These are phyloP conservation scores for Terfezia claveryi DNA, from an alignment of 495 filamentous ascomycete species.

Conservation along the genomic window DNA sequence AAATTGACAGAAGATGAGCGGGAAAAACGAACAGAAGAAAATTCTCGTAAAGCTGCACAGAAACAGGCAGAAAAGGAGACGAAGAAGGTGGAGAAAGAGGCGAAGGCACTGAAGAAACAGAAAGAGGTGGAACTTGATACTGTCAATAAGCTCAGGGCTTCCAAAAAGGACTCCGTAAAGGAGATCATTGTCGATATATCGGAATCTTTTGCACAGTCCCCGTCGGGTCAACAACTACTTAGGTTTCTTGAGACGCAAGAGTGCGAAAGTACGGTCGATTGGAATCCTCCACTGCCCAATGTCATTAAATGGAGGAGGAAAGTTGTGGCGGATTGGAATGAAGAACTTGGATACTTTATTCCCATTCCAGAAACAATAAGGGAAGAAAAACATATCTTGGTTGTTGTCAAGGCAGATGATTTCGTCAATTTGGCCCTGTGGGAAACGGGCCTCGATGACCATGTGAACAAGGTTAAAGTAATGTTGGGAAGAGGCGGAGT, in stretches of 20 bases:
- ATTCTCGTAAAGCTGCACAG: conserved; percentile 33
- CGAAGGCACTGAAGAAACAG: conserved; percentile 39
- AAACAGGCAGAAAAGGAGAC: conserved; percentile 27
- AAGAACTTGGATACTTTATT: conserved; percentile 40
- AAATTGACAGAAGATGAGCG: conserved; percentile 8
- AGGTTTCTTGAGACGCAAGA: conserved; percentile 36
- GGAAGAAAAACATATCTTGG: conserved; percentile 44
- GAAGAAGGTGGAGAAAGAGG: conserved; percentile 34
- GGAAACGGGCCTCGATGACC: conserved; percentile 27
- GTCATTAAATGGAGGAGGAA: conserved; percentile 59
- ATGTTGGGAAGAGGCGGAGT: conserved; percentile 21
- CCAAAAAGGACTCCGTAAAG: conserved; percentile 50
- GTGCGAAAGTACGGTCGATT: conserved; percentile 27
- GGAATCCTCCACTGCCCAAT: conserved; percentile 25
- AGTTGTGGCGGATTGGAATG: conserved; percentile 38
- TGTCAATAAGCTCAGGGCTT: conserved; percentile 51
- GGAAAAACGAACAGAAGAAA: conserved; percentile 21
- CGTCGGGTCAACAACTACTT: conserved; percentile 28
- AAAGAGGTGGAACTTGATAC: conserved; percentile 44
- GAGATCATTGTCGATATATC: conserved; percentile 78
- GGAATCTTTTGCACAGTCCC: conserved; percentile 27
- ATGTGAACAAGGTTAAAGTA: conserved; percentile 34
- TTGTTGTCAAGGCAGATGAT: conserved; percentile 40
- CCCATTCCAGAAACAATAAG: conserved; percentile 36
- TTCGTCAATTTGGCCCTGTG: conserved; percentile 40